phyloP scores from a whole-genome alignment of 192 early-diverging fungal species.

The Coemansia sp. region DNA sequence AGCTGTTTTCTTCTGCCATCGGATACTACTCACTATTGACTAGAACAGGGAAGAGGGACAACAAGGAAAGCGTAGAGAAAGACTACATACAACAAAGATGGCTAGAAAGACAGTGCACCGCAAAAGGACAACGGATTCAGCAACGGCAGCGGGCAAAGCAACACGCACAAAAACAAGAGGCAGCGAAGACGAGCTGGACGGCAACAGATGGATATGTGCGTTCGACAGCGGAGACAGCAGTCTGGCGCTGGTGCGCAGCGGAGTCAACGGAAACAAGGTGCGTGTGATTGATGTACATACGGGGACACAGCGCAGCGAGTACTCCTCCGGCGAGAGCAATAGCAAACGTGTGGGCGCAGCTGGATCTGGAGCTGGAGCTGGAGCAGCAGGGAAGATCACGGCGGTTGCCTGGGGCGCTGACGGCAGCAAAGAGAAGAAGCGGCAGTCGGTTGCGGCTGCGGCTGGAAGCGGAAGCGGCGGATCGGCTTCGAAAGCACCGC shows the following conservation, averaged over 20 bases:
- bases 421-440: not conserved
- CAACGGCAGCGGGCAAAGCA: not conserved
- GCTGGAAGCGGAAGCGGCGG: not conserved
- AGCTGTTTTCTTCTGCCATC: too few species aligned
- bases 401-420: constrained; percentile 24
- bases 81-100: constrained; percentile 8
- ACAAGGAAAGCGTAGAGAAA: too few species aligned
- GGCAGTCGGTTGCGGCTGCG: not conserved
- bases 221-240: constrained; percentile 26
- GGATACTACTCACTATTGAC: too few species aligned
- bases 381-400: constrained; percentile 11
- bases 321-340: constrained; percentile 5
- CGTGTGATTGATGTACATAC: constrained; percentile 50
- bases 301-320: constrained; percentile 41
- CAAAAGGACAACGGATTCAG: constrained; percentile 26
- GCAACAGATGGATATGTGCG: constrained; percentile 30
- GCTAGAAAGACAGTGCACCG: constrained; percentile 38
- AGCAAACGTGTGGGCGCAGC: too few species aligned
- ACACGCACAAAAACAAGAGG: constrained; percentile 9
- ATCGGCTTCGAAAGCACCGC: not conserved
- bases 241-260: constrained; percentile 43
- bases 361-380: not conserved
- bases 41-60: too few species aligned
- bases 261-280: constrained; percentile 29
- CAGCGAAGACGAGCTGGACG: not conserved